phyloP scores from a whole-genome alignment of 164 flowering plant species.

The Magnolia kwangsiensis region DNA sequence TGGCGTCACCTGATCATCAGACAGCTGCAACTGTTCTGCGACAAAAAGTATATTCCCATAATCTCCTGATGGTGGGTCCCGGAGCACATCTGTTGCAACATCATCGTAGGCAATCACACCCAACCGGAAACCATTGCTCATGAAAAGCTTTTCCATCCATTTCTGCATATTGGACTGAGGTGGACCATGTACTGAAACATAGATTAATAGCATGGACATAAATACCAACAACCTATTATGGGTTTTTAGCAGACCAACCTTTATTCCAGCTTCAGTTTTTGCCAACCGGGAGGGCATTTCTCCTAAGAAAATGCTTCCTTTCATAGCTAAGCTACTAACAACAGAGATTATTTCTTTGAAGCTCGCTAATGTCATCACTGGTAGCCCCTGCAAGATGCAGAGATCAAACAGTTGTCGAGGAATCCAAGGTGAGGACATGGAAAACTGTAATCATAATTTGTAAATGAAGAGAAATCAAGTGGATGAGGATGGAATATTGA shows the following conservation, averaged over 20 bases:
- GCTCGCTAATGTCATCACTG: slow-evolving; percentile 49
- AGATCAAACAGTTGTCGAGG: background rate
- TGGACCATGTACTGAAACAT: slow-evolving; percentile 5
- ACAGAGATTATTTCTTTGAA: slow-evolving; percentile 51
- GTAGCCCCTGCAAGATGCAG: slow-evolving; percentile 56
- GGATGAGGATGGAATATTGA: too few relatives aligned
- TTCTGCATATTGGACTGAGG: slow-evolving; percentile 31
- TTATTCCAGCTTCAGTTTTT: slow-evolving; percentile 42
- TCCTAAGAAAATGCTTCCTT: slow-evolving; percentile 62
- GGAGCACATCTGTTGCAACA: slow-evolving; percentile 38
- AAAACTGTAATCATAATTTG: too few relatives aligned
- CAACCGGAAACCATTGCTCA: slow-evolving; percentile 65
- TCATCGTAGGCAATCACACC: slow-evolving; percentile 36
- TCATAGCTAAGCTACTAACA: slow-evolving; percentile 64
- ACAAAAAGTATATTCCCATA: slow-evolving; percentile 50
- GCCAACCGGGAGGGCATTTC: slow-evolving; percentile 66
- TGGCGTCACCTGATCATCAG: slow-evolving; percentile 73
- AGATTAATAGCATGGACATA: background rate
- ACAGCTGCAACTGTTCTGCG: slow-evolving; percentile 76
- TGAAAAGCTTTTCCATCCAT: slow-evolving; percentile 70
- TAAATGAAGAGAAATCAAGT: too few relatives aligned
- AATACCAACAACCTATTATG: background rate
- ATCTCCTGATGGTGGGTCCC: slow-evolving; percentile 29
- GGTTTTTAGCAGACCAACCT: slow-evolving; percentile 28
- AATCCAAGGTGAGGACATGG: too few relatives aligned